These are phyloP conservation scores for Acer yangbiense DNA, from an alignment of 345 rosid species.

Conservation along the genomic window DNA sequence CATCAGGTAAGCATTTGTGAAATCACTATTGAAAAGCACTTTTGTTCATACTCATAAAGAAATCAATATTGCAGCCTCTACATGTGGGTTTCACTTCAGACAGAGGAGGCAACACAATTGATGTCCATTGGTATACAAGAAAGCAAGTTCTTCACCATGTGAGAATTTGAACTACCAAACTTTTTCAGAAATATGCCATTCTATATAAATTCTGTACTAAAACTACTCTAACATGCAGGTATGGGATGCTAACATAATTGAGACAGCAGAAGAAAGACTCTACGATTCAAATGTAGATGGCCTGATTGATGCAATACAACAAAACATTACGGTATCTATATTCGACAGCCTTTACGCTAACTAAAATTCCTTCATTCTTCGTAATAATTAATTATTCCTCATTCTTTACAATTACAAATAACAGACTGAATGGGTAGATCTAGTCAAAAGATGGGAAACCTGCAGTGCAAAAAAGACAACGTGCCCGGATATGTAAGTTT, in stretches of 20 bases:
- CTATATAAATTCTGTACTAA: background rate
- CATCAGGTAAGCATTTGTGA: conserved; percentile 59
- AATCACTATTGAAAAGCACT: no score
- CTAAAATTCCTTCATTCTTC: background rate
- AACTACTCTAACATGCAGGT: conserved; percentile 42
- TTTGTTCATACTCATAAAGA: no score
- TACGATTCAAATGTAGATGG: conserved; percentile 50
- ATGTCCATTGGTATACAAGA: conserved; percentile 84
- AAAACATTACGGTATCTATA: conserved; percentile 63
- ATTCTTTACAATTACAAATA: background rate
- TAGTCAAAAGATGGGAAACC: conserved; percentile 65
- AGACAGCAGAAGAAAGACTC: conserved; percentile 63
- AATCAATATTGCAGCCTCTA: conserved; percentile 54
- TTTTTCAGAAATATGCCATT: background rate
- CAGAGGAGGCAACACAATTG: conserved; percentile 80
- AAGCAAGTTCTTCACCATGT: conserved; percentile 86
- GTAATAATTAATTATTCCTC: background rate
- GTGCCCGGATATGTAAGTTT: conserved; percentile 74
- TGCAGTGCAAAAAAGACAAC: conserved; percentile 55
- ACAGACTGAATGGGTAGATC: conserved; percentile 70
- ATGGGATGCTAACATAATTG: conserved; percentile 74
- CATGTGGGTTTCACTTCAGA: conserved; percentile 80
- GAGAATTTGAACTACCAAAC: conserved; percentile 19
- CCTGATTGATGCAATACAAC: conserved; percentile 59
- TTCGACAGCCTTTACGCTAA: background rate